Evolutionary conservation across 208 protist species (phyloP).

Genomic region (Herpetomonas samuelpessoai): DNA sequence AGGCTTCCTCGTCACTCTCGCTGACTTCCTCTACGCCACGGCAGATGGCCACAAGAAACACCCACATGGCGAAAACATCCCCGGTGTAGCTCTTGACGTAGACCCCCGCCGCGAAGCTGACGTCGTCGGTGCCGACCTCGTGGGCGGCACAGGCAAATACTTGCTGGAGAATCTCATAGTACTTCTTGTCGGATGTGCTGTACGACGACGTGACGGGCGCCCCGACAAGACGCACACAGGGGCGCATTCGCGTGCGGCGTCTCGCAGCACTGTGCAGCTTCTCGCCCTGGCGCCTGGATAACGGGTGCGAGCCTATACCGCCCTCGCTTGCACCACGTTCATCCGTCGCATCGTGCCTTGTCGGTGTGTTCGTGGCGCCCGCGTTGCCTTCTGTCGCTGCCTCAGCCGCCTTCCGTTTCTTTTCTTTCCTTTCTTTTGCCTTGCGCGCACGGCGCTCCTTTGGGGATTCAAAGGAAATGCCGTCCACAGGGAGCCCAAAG

Average conservation of each 20-base stretch:
- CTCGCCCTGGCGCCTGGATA: too few species aligned
- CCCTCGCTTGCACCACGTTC: too few species aligned
- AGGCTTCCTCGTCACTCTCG: conserved; percentile 2
- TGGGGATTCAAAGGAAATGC: neutral
- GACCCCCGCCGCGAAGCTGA: conserved; percentile 64
- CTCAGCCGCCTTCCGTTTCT: neutral
- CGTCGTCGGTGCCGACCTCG: conserved; percentile 68
- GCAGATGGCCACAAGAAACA: conserved; percentile 72
- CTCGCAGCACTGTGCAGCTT: too few species aligned
- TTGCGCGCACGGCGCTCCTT: neutral
- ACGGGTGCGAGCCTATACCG: too few species aligned
- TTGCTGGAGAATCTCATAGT: conserved; percentile 52
- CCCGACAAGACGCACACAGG: conserved; percentile 1
- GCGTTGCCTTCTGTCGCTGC: neutral
- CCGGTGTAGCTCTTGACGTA: conserved; percentile 81
- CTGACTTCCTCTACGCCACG: conserved; percentile 8
- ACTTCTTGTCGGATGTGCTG: conserved; percentile 19
- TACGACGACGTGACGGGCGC: conserved; percentile 3
- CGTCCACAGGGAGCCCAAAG: conserved; percentile 39
- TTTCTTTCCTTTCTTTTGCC: conserved; percentile 2
- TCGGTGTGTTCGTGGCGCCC: neutral
- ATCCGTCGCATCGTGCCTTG: too few species aligned
- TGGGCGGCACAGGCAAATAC: conserved; percentile 79
- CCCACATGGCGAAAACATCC: conserved; percentile 80
- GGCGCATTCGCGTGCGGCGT: neutral